Evolutionary conservation across 352 stramenopile species (phyloP), one percentile per base, ranked within the genome.

Genomic region (Pythium brachiatum): DNA sequence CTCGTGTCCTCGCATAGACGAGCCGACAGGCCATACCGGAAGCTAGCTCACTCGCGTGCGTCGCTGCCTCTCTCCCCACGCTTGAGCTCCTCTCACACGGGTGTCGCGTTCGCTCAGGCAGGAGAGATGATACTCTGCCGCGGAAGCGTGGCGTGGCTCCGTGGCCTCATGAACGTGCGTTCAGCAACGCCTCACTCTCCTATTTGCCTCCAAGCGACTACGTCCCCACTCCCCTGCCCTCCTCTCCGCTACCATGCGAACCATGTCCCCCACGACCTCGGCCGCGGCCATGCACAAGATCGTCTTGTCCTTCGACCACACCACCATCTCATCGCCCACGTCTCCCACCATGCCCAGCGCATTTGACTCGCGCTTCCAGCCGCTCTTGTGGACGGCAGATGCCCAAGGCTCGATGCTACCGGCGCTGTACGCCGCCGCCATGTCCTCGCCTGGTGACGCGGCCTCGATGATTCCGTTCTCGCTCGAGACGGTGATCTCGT

Each of bases 131-230:
- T n/a, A n/a, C n/a, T n/a, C n/a, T n/a, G n/a, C n/a, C n/a, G n/a
- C n/a, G n/a, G n/a, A n/a, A n/a, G n/a, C n/a, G n/a, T n/a, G n/a
- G n/a, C 32, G 32, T 38, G 32, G 32, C 32, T 38, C 32, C n/a
- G n/a, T n/a, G n/a, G n/a, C n/a, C n/a, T n/a, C n/a, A n/a, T n/a
- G n/a, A n/a, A n/a, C n/a, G n/a, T n/a, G n/a, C n/a, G n/a, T n/a
- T n/a, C n/a, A n/a, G n/a, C n/a, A n/a, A n/a, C n/a, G 21, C 20
- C 41, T 50, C 41, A 13, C 7, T 50, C 41, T 50, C 41, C 5
- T 20, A 50, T 50, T 50, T 50, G 41, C 41, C 41, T 50, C 41
- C 41, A 50, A 50, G 41, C 41, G 41, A 50, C 41, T 50, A 50
- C 41, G 9, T 29, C 41, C 21, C 16, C n/a, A 50, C n/a, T 2